Base-by-base conservation (phyloP, 495 filamentous ascomycete species). In the Penicillium coffeae region DNA sequence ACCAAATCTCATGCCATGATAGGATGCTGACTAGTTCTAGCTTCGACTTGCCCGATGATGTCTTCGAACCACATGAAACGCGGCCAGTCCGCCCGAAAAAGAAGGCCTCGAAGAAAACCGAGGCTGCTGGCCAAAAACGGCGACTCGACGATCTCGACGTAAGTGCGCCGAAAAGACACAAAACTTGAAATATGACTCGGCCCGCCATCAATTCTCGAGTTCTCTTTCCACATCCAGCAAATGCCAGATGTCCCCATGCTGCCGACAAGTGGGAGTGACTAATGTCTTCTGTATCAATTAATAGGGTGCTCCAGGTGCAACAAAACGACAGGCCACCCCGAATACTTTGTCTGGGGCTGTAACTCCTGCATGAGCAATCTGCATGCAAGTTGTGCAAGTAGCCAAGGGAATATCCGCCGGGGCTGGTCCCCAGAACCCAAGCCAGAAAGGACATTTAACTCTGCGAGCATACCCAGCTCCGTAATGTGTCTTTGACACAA, bases 11-110 rank as follows among this genome's bases (percentile, higher is more conserved):
- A 37, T 20, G 4, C 21, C 13, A 2, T 25, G 48, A 59, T 56
- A 54, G 45, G 34, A 8, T 45, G 12, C 30, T 47, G 2, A 47
- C 34, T 33, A 42, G 36, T 30, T 30, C 56, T 5, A 95, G 90
- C 63, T 88, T 84, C 58, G 86, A 89, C 60, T 75, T 98, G 15
- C 94, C 93, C 15, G 82, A 85, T 43, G 90, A 98, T 64, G 83
- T 97, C 1, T 98, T 98, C 64, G 77, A 83, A 48, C 69, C 82
- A 3, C 90, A 90, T 50, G 93, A 98, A 66, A 70, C 68, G 19
- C 85, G 81, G 52, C 87, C 88, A 12, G 55, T 64, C 5, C 82
- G 78, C 45, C 78, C 84, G 18, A 79, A 78, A 64, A 83, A 81
- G 61, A 90, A 84, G 71, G 74, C 69, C 21, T 45, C 64, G 27